Base-by-base conservation (phyloP, 208 protist species). In the Crithidia bombi region DNA sequence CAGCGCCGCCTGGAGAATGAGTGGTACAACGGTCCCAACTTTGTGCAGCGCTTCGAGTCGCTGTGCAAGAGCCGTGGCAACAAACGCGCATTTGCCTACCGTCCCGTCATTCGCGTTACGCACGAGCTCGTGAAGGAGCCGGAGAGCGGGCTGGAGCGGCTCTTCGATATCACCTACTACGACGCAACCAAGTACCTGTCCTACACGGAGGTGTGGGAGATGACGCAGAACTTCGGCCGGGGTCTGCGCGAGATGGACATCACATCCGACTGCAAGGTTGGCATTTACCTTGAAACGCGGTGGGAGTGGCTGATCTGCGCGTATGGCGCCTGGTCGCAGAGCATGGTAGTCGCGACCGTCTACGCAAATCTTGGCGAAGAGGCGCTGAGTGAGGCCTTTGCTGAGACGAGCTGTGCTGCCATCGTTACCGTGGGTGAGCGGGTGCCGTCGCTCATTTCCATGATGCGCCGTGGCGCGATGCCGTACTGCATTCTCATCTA, bases 311-410 rank as follows among this genome's bases (percentile, higher is more conserved):
- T 93, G 30, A 81, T 73, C 33, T 82, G 77, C 3, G 75, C 90
- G 61, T 61, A 87, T 26, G 85, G 85, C 41, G 65, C 83, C 43
- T 95, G 89, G 88, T 77, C 87, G n/a, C 86, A 90, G 41, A 69
- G 62, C 12, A 86, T 94, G 77, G 61, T 94, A 25, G 82, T 64
- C 15, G 76, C 80, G 4, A 96, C 93, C 0, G 87, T 93, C 5
- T 97, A 95, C 64, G 82, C 93, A 5, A 97, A 94, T 57, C 80
- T 97, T 12, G 93, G 91, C 51, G 75, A 90, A 12, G 86, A 92
- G 23, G 88, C 87, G 32, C 75, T 97, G 25, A 35, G 86, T 32
- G 89, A 95, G 65, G 93, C 93, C 1, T 73, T 97, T 15, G 39
- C 82, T 50, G 93, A 97, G 68, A 77, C 87, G 2, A 61, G 81